Conservation (phyloP, 108 stramenopile genomes). For the Nannochloropsis oceanica region DNA sequence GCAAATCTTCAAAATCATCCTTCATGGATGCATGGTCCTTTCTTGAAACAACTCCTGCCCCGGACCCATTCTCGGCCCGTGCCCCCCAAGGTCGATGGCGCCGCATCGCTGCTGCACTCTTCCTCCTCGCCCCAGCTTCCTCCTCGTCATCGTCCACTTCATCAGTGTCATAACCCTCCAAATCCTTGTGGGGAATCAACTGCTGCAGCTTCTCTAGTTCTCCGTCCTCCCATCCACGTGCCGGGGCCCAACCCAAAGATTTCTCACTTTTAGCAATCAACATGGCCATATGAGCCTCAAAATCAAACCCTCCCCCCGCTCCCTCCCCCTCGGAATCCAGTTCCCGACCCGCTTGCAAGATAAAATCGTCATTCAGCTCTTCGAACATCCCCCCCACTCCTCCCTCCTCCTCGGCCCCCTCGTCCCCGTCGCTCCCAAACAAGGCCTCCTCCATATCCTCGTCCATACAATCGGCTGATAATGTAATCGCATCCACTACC, state of each 20-base stretch:
- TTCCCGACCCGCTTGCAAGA: conserved; percentile 59
- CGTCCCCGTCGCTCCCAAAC: conserved; percentile 57
- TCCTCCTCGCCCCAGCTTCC: no score
- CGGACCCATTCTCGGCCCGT: no score
- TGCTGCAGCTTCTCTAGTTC: background rate
- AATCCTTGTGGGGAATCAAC: conserved; percentile 12
- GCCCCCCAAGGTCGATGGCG: no score
- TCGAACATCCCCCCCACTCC: conserved; percentile 43
- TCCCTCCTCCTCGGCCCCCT: conserved; percentile 33
- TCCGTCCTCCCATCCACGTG: background rate
- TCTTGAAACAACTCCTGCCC: no score
- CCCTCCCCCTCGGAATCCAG: conserved; percentile 12
- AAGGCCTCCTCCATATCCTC: conserved; percentile 73
- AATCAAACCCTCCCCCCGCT: conserved; percentile 58
- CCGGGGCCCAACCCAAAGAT: background rate
- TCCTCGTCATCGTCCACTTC: conserved; percentile 14
- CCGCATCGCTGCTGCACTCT: no score
- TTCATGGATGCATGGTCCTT: background rate
- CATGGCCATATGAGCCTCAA: conserved; percentile 69
- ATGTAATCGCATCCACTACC: conserved; percentile 53
- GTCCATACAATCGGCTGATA: conserved; percentile 80
- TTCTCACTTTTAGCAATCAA: conserved; percentile 64
- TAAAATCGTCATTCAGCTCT: conserved; percentile 88
- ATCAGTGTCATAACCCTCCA: conserved; percentile 18
- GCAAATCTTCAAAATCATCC: conserved; percentile 31